phyloP scores from a whole-genome alignment of 2,329 filamentous ascomycete genomes.

The Ramularia endophylla region DNA sequence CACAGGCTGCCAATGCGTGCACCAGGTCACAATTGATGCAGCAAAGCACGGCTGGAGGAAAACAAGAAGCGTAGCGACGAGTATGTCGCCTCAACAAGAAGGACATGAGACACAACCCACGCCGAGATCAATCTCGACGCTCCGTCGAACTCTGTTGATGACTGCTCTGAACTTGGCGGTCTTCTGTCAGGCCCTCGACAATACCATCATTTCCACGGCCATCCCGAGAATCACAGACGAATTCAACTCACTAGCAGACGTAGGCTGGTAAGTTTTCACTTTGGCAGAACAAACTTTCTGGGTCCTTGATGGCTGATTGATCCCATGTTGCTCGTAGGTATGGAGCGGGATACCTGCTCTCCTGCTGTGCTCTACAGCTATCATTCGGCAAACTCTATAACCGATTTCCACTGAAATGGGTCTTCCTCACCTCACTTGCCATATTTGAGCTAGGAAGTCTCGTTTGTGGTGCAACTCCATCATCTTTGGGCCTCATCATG shows the following conservation, averaged over 20 bases:
- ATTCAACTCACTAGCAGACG: constrained; percentile 42
- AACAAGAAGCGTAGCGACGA: too few species aligned
- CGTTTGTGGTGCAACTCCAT: constrained; percentile 47
- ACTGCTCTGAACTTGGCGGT: too few species aligned
- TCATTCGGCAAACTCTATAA: constrained; percentile 54
- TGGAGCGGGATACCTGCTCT: constrained; percentile 39
- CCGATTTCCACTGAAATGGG: constrained; percentile 49
- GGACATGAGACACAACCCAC: too few species aligned
- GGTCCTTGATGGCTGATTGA: too few species aligned
- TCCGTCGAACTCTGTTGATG: too few species aligned
- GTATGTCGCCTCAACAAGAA: too few species aligned
- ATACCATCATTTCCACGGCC: constrained; percentile 35
- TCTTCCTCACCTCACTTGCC: constrained; percentile 45
- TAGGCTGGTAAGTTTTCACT: constrained; percentile 45
- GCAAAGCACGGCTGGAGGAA: too few species aligned
- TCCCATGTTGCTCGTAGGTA: too few species aligned
- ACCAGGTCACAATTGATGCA: too few species aligned
- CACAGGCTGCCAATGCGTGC: too few species aligned
- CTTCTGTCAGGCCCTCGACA: constrained; percentile 26
- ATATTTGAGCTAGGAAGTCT: constrained; percentile 48
- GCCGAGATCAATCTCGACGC: too few species aligned
- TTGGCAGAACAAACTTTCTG: too few species aligned
- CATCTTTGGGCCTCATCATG: constrained; percentile 49
- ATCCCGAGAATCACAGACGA: constrained; percentile 42
- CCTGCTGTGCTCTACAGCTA: constrained; percentile 37